Percentiles rank a stretch among this genome's conserved stretches.
These are phyloP conservation scores for Exophiala xenobiotica DNA, from an alignment of 2,329 filamentous ascomycete species.

Conservation along the genomic window DNA sequence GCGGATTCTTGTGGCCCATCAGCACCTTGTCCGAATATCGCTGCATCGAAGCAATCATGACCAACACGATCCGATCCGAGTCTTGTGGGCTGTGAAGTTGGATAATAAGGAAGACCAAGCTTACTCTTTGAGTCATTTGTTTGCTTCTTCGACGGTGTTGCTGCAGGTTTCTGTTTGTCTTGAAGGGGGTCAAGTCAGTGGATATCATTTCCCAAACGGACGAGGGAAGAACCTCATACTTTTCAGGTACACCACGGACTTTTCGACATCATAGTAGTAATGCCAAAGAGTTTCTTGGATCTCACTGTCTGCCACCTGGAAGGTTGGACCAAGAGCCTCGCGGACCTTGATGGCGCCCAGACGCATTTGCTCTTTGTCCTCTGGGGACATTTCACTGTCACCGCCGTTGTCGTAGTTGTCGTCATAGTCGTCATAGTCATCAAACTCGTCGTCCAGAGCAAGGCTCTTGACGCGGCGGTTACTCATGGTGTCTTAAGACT, in stretches of 20 bases:
- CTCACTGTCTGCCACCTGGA: conserved; percentile 65
- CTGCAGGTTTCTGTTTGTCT: conserved; percentile 27
- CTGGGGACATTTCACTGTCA: conserved; percentile 38
- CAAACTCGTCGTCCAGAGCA: conserved; percentile 41
- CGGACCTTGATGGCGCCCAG: conserved; percentile 67
- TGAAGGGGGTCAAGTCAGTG: neutral
- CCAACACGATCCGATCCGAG: conserved; percentile 20
- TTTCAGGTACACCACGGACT: conserved; percentile 76
- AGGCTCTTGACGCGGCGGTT: conserved; percentile 48
- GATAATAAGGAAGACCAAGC: conserved; percentile 7
- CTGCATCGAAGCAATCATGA: conserved; percentile 20
- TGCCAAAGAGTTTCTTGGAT: conserved; percentile 92
- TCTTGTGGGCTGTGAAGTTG: conserved; percentile 10
- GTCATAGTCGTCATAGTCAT: conserved; percentile 39
- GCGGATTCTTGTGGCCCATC: conserved; percentile 22
- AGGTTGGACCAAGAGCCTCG: conserved; percentile 62
- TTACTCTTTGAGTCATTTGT: conserved; percentile 19
- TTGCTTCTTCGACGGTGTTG: conserved; percentile 14
- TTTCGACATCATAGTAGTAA: conserved; percentile 91
- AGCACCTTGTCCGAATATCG: conserved; percentile 13
- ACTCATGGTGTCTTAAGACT: conserved; percentile 44
- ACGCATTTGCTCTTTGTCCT: conserved; percentile 58
- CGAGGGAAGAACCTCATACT: conserved; percentile 46
- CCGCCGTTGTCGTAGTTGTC: conserved; percentile 25
- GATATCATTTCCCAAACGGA: neutral